phyloP scores from a whole-genome alignment of 352 stramenopile genomes.

The Globisporangium apiculatum region DNA sequence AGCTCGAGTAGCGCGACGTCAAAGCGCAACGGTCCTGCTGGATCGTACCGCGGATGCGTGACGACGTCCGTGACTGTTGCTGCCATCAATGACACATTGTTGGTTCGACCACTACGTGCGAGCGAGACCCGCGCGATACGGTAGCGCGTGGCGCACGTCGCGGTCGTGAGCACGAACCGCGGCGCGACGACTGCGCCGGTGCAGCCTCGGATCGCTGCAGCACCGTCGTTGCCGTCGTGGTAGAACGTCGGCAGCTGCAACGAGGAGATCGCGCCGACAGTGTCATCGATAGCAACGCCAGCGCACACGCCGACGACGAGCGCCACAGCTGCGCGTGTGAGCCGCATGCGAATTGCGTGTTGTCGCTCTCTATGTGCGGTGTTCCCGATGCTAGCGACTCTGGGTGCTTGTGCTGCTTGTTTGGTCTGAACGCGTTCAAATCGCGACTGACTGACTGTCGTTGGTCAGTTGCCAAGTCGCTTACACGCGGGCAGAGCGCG shows the following conservation, averaged over 20 bases:
- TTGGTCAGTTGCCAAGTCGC: too few species aligned
- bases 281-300: not conserved
- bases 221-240: not conserved
- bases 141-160: not conserved
- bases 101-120: not conserved
- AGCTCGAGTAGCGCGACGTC: not conserved
- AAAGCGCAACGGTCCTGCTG: not conserved
- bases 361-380: too few species aligned
- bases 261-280: not conserved
- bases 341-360: not conserved
- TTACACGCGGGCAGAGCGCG: too few species aligned
- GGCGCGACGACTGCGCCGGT: not conserved
- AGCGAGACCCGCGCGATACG: not conserved
- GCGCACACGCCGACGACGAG: not conserved
- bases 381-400: too few species aligned
- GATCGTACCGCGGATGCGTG: not conserved
- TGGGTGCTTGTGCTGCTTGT: too few species aligned
- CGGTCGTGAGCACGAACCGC: not conserved
- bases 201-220: not conserved
- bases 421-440: too few species aligned
- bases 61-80: not conserved
- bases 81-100: not conserved
- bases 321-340: too few species aligned
- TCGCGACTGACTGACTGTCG: too few species aligned
- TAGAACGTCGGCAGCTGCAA: not conserved